Evolutionary conservation across 2,329 filamentous ascomycete species (phyloP), one percentile per base, ranked within the genome.

Genomic region (Sporothrix phasma): DNA sequence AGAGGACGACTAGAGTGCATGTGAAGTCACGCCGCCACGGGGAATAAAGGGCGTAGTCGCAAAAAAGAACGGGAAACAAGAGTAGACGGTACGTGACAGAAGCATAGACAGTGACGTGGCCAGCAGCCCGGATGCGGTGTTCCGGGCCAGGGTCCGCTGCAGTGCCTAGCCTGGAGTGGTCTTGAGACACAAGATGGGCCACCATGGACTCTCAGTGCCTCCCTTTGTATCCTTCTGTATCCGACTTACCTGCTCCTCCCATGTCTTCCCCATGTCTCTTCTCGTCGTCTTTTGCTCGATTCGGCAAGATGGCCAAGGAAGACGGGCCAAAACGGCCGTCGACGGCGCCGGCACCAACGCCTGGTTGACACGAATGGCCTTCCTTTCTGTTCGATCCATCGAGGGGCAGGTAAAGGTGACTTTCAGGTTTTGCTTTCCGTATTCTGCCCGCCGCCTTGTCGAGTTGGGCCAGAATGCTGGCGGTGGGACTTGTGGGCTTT

Each of bases 161-260:
- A 24, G 31, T n/a, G 51, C 31, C 31, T 39, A n/a, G 31, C 51
- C 51, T 56, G 17, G 51, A 56, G n/a, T 4, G 22, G 24, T 37
- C 43, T 24, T 39, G 59, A 61, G 59, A 61, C 59, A 61, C 29
- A 39, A 24, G 59, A 61, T 61, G 43, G 43, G n/a, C n/a, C n/a
- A n/a, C n/a, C n/a, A n/a, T n/a, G n/a, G n/a, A n/a, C n/a, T n/a
- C n/a, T n/a, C n/a, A n/a, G n/a, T n/a, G n/a, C n/a, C n/a, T n/a
- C n/a, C n/a, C n/a, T n/a, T n/a, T n/a, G n/a, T n/a, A n/a, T n/a
- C n/a, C n/a, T n/a, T n/a, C n/a, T n/a, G n/a, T n/a, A n/a, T n/a
- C n/a, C n/a, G n/a, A n/a, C n/a, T n/a, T n/a, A n/a, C n/a, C n/a
- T n/a, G n/a, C n/a, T n/a, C 24, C 41, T 17, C 53, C 34, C 46